phyloP scores from a whole-genome alignment of 352 stramenopile species.

The Globisporangium takayamanum region DNA sequence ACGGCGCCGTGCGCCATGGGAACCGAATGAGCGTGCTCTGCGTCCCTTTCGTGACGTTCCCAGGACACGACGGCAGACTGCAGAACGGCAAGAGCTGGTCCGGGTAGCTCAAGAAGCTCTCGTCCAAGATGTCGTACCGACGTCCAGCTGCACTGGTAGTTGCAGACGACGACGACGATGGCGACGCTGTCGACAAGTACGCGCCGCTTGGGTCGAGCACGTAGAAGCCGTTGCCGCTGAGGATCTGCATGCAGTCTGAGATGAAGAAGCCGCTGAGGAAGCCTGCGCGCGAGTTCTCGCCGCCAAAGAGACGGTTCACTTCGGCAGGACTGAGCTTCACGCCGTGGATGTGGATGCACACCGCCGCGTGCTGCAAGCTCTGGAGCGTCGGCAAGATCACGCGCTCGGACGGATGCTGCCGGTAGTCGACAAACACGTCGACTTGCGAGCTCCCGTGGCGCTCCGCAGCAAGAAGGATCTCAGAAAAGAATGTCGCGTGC shows the following conservation, averaged over 20 bases:
- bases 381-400: slow-evolving; percentile 72
- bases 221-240: slow-evolving; percentile 70
- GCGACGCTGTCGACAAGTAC: slow-evolving; percentile 21
- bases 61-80: slow-evolving; percentile 50
- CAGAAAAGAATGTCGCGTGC: slow-evolving; percentile 41
- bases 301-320: slow-evolving; percentile 43
- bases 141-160: slow-evolving; percentile 21
- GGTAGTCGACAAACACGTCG: slow-evolving; percentile 64
- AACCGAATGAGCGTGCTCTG: slow-evolving; percentile 67
- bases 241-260: slow-evolving; percentile 75
- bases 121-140: slow-evolving; percentile 50
- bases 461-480: slow-evolving; percentile 56
- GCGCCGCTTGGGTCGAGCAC: slow-evolving; percentile 62
- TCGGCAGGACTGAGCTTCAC: slow-evolving; percentile 44
- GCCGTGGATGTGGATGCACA: slow-evolving; percentile 66
- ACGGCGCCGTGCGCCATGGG: slow-evolving; percentile 45
- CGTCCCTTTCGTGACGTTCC: slow-evolving; percentile 41
- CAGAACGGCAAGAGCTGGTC: slow-evolving; percentile 72
- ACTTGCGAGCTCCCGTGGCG: slow-evolving; percentile 42
- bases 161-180: background rate
- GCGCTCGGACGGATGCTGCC: slow-evolving; percentile 51
- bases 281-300: slow-evolving; percentile 42
- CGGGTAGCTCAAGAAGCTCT: slow-evolving; percentile 63
- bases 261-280: slow-evolving; percentile 56
- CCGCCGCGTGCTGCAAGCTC: slow-evolving; percentile 54